These are phyloP conservation scores for Penicillium fuscoglaucum DNA, from an alignment of 2,329 filamentous ascomycete genomes.

Conservation along the genomic window DNA sequence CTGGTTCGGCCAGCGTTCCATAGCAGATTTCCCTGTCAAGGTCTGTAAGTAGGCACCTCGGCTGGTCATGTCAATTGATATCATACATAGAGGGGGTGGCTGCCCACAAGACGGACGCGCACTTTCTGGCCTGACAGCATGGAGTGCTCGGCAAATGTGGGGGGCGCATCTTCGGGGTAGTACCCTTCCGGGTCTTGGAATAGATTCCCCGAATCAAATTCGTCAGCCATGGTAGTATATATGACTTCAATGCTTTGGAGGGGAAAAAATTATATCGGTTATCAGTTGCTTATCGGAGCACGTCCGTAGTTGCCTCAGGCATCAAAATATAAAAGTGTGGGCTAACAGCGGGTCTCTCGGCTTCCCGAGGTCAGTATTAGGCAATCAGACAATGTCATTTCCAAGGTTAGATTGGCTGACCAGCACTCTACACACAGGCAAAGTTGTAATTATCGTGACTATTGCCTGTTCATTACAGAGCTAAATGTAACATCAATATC, in stretches of 20 bases:
- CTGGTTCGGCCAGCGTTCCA: constrained; percentile 88
- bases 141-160: constrained; percentile 70
- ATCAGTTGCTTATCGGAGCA: constrained; percentile 15
- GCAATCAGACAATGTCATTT: background rate
- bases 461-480: background rate
- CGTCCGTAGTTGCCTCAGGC: constrained; percentile 1
- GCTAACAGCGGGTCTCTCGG: constrained; percentile 4
- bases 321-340: background rate
- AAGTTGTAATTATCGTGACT: background rate
- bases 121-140: constrained; percentile 66
- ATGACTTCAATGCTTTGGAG: constrained; percentile 1
- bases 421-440: background rate
- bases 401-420: background rate
- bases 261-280: constrained; percentile 16
- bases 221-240: constrained; percentile 28
- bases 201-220: constrained; percentile 52
- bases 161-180: constrained; percentile 73
- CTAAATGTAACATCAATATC: background rate
- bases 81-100: constrained; percentile 78
- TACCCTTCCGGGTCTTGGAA: constrained; percentile 81
- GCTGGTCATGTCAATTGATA: background rate
- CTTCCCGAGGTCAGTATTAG: background rate
- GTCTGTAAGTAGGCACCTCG: background rate
- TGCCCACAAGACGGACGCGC: constrained; percentile 75
- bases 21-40: constrained; percentile 69